Conservation (phyloP, 768 basidiomycete species). For the Hortiboletus campestris region DNA sequence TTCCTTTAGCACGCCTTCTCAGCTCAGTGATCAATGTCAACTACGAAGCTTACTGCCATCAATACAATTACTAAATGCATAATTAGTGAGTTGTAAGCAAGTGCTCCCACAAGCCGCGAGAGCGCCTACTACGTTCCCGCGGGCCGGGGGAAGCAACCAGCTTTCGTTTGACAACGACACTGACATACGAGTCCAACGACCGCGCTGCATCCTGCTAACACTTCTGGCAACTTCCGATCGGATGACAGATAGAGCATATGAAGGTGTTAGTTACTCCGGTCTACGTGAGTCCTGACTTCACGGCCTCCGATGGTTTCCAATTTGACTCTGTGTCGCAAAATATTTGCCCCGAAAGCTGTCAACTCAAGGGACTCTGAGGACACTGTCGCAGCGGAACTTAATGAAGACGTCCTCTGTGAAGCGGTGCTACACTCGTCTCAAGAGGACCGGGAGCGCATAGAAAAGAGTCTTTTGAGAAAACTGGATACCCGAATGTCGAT, state of each 20-base stretch:
- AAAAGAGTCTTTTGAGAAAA: constrained; percentile 41
- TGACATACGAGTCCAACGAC: not conserved
- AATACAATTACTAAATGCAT: not conserved
- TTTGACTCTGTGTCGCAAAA: not conserved
- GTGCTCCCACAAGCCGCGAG: too few species aligned
- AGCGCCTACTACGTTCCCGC: not conserved
- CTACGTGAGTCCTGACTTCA: constrained; percentile 16
- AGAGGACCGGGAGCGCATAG: constrained; percentile 35
- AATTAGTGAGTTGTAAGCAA: not conserved
- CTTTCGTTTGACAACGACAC: not conserved
- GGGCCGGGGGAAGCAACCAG: not conserved
- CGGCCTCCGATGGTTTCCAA: not conserved
- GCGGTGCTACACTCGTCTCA: not conserved
- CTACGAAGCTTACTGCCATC: not conserved
- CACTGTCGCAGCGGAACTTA: not conserved
- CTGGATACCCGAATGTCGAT: constrained; percentile 37
- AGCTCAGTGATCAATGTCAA: not conserved
- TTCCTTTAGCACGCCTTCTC: constrained; percentile 32
- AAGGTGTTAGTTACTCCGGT: constrained; percentile 7
- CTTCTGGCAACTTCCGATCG: not conserved
- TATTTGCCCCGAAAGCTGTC: not conserved
- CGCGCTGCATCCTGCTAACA: not conserved
- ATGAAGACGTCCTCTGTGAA: not conserved
- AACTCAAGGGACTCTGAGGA: constrained; percentile 10
- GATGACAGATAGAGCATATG: constrained; percentile 10